Evolutionary conservation across 257 asterid genomes (phyloP).

Genomic region (Anisodus acutangulus): DNA sequence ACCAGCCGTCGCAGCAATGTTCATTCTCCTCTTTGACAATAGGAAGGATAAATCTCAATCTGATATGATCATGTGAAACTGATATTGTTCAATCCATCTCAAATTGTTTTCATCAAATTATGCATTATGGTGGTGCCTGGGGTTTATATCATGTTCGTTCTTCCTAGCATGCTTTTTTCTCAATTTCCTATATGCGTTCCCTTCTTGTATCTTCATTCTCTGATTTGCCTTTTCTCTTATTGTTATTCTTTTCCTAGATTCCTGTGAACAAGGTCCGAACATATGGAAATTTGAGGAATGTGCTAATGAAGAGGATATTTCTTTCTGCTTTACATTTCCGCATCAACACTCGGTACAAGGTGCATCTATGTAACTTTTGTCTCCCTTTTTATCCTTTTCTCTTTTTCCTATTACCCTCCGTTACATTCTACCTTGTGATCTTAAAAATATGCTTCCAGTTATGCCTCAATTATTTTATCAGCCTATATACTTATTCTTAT

Average conservation of each 20-base stretch:
- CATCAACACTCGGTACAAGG: constrained; percentile 98
- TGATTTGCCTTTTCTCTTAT: constrained; percentile 16
- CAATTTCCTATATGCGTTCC: neutral
- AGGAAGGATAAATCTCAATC: neutral
- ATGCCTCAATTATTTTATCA: neutral
- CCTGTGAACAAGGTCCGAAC: constrained; percentile 93
- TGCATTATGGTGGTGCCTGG: constrained; percentile 3
- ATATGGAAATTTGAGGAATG: constrained; percentile 82
- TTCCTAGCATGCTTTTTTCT: neutral
- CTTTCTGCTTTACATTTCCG: constrained; percentile 99
- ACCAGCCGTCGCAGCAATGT: neutral
- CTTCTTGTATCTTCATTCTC: neutral
- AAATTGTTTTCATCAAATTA: neutral
- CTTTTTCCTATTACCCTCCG: neutral
- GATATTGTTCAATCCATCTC: neutral
- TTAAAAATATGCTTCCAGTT: neutral
- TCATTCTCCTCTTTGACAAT: neutral
- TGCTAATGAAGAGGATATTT: constrained; percentile 99
- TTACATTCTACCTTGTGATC: neutral
- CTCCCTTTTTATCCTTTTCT: neutral
- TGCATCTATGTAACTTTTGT: constrained; percentile 29
- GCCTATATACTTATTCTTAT: neutral
- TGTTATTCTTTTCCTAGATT: constrained; percentile 60
- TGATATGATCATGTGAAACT: constrained; percentile 22
- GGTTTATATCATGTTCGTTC: constrained; percentile 11